Base-by-base conservation (phyloP, 345 rosid genomes). In the Salix caprea region DNA sequence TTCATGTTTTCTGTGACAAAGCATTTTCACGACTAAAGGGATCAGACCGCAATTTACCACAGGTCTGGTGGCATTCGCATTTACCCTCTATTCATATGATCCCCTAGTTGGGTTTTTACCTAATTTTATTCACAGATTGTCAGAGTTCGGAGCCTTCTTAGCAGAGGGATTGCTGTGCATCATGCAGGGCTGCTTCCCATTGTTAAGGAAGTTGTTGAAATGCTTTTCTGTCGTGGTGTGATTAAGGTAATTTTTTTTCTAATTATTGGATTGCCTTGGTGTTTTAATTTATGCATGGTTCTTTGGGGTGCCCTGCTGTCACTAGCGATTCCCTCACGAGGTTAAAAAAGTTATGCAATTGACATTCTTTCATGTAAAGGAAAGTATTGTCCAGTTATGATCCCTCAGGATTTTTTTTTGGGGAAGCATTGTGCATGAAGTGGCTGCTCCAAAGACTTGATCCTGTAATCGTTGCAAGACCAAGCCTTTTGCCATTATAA, bases 101-200 rank as follows among this genome's bases (percentile, higher is more conserved):
- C 62, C 1, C 62, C 1, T 50, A 42, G 0, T 32, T 0, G 44
- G 42, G n/a, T 46, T 48, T 67, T 56, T 34, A 30, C 69, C 67
- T 72, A 71, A 85, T 78, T 83, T 78, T 76, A 58, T 76, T 34
- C 79, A 64, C 79, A 95, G 99, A 94, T 95, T 81, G 92, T 91
- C 76, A 87, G 94, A 88, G 92, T 95, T 76, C 98, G 93, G 83
- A 87, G 85, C 85, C 91, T 93, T 87, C 98, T 95, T 78, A 84
- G 76, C 72, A 81, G 97, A 85, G 99, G 99, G 76, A 90, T 95
- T 30, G 99, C 96, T 82, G 93, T 95, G 77, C 99, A 95, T 84
- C 99, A 95, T 88, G 99, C 98, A 73, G 99, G 99, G 74, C 79
- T 95, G 83, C 99, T 95, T 82, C 99, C 99, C 72, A 95, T 95